Base-by-base conservation (phyloP, 768 basidiomycete species). In the Boletus rubescentipes region DNA sequence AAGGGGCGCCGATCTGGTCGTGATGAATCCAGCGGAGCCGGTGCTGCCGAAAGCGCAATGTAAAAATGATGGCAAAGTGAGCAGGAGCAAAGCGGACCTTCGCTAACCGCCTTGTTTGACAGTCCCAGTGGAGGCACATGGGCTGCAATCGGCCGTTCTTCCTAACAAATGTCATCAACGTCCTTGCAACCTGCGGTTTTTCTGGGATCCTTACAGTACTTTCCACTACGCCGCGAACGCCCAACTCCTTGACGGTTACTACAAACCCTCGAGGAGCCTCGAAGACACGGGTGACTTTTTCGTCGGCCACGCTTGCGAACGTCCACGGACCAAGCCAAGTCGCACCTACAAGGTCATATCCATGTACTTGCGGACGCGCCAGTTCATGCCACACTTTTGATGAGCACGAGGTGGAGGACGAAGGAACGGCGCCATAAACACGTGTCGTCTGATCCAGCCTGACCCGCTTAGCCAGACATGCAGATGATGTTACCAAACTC, bases 231-330 rank as follows among this genome's bases (percentile, higher is more conserved):
- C 73, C 69, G 18, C 75, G 78, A 21, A 81, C 77, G 41, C 63
- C 79, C 51, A 85, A 76, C 43, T 62, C 72, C 51, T 80, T 77
- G n/a, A 87, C 66, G 11, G 81, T 72, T 30, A 84, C 76, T 3
- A 95, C 81, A 62, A 98, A 98, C 5, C 80, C 79, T 18, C 78
- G 79, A 7, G 97, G 91, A 9, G 95, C 94, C 65, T 94, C 93
- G 57, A 99, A 99, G 0, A 98, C 84, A 38, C 97, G 83, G 12
- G 85, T 84, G 11, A 98, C 93, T 71, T 98, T 98, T 72, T 99
- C 97, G 63, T 99, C 97, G 10, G 94, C 93, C 42, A 93, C 86
- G 61, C 91, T 95, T 18, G 86, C 87, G 66, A 98, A 96, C 30
- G 81, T 84, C 42, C 93, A 74, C 0, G 87, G 75, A 53, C 81